These are phyloP conservation scores for Cyberlindnera galapagoensis DNA, from an alignment of 805 yeast genomes.

Conservation along the genomic window DNA sequence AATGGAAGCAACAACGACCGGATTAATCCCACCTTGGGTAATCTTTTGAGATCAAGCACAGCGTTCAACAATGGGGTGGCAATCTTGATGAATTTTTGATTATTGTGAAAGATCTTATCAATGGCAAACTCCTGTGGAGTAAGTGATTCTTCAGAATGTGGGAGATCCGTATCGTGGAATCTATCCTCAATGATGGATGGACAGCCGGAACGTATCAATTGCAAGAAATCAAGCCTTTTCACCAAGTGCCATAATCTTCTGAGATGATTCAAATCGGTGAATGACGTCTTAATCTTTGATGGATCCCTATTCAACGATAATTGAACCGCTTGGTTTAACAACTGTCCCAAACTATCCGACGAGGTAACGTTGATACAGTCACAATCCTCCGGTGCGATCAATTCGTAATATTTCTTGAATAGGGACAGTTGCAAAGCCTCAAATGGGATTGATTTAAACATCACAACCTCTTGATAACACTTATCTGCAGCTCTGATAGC, in stretches of 20 bases:
- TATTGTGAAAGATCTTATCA: constrained; percentile 13
- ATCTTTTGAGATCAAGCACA: constrained; percentile 15
- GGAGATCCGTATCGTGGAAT: constrained; percentile 21
- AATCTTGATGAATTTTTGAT: constrained; percentile 10
- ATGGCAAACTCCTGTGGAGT: constrained; percentile 16
- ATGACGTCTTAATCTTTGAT: constrained; percentile 3
- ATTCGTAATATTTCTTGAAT: constrained; percentile 13
- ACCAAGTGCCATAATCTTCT: constrained; percentile 23
- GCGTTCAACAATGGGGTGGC: constrained; percentile 15
- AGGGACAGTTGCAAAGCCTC: constrained; percentile 18
- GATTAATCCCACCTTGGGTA: constrained; percentile 13
- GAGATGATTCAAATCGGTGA: constrained; percentile 8
- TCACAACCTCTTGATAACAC: constrained; percentile 13
- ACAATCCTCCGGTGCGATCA: constrained; percentile 20
- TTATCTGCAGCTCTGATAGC: constrained; percentile 8
- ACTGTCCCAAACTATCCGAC: constrained; percentile 15
- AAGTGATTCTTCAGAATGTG: constrained; percentile 19
- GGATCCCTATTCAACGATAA: constrained; percentile 22
- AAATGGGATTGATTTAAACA: constrained; percentile 11
- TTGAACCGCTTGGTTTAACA: constrained; percentile 18
- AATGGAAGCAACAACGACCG: constrained; percentile 9
- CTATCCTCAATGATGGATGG: constrained; percentile 19
- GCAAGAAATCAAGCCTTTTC: constrained; percentile 17
- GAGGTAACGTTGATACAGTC: constrained; percentile 17
- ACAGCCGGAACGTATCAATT: constrained; percentile 16